Conservation (phyloP, 208 protist genomes). For the Trypanosoma avium region DNA sequence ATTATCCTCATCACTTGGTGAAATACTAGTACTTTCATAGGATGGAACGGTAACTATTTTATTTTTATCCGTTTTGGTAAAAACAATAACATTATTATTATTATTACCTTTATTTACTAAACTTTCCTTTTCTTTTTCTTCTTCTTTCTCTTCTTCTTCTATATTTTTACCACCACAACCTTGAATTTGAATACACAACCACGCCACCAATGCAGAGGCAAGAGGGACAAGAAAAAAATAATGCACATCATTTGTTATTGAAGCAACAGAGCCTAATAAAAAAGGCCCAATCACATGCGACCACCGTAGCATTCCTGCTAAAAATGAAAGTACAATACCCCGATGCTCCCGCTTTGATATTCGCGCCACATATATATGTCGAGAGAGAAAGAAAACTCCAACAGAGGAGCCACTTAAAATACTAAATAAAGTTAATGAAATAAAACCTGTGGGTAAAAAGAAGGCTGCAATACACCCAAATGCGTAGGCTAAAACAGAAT, state of each 20-base stretch:
- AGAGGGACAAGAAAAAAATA: slow-evolving; percentile 66
- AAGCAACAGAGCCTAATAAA: slow-evolving; percentile 47
- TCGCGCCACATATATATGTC: slow-evolving; percentile 76
- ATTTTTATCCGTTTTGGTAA: no score
- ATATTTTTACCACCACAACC: slow-evolving; percentile 10
- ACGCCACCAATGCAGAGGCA: slow-evolving; percentile 29
- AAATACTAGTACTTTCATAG: neutral
- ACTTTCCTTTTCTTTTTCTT: neutral
- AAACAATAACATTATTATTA: no score
- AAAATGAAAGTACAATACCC: slow-evolving; percentile 73
- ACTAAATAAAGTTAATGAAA: slow-evolving; percentile 46
- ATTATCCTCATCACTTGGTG: neutral
- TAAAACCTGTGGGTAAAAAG: neutral
- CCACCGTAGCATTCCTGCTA: slow-evolving; percentile 76
- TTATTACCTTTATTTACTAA: neutral
- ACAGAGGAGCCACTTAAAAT: slow-evolving; percentile 64
- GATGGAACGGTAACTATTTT: neutral
- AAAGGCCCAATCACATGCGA: slow-evolving; percentile 73
- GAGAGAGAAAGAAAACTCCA: slow-evolving; percentile 77
- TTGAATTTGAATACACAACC: slow-evolving; percentile 29
- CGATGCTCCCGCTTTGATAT: slow-evolving; percentile 68
- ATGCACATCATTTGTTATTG: slow-evolving; percentile 33
- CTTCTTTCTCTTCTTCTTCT: neutral
- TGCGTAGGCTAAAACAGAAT: slow-evolving; percentile 48
- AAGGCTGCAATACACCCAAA: slow-evolving; percentile 34